These are phyloP conservation scores for Zymoseptoria passerinii DNA, from an alignment of 2,329 filamentous ascomycete species.

Conservation along the genomic window DNA sequence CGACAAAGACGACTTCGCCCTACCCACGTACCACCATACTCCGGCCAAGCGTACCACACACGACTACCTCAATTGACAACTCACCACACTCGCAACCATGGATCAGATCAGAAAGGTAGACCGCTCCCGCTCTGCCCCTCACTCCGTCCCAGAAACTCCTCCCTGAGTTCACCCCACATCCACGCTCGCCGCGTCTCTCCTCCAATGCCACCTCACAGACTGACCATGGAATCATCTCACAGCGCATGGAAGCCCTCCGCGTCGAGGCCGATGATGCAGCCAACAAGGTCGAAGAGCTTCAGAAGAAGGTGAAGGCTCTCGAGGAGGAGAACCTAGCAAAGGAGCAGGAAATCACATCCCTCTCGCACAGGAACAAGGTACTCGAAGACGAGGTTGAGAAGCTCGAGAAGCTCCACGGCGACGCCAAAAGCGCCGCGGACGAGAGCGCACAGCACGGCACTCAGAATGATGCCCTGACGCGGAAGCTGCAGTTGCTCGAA, in stretches of 20 bases:
- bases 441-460: conserved; percentile 74
- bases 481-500: conserved; percentile 90
- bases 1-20: neutral
- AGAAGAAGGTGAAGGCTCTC: conserved; percentile 75
- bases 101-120: conserved; percentile 38
- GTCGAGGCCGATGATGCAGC: conserved; percentile 83
- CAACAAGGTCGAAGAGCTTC: conserved; percentile 76
- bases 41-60: neutral
- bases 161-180: conserved; percentile 4
- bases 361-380: conserved; percentile 88
- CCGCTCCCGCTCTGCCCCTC: conserved; percentile 20
- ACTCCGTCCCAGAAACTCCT: conserved; percentile 13
- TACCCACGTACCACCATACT: neutral
- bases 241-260: conserved; percentile 96
- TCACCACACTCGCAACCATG: conserved; percentile 26
- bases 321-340: conserved; percentile 94
- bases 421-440: conserved; percentile 77
- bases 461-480: conserved; percentile 84
- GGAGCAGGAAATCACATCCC: conserved; percentile 95
- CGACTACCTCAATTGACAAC: neutral
- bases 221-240: conserved; percentile 3
- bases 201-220: neutral
- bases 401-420: conserved; percentile 73
- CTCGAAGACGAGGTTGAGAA: conserved; percentile 90
- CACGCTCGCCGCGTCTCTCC: neutral